Percentiles rank a stretch among this genome's conserved stretches.
These are phyloP conservation scores for Stagonosporopsis cucurbitacearum DNA, from an alignment of 2,329 filamentous ascomycete species.

Conservation along the genomic window DNA sequence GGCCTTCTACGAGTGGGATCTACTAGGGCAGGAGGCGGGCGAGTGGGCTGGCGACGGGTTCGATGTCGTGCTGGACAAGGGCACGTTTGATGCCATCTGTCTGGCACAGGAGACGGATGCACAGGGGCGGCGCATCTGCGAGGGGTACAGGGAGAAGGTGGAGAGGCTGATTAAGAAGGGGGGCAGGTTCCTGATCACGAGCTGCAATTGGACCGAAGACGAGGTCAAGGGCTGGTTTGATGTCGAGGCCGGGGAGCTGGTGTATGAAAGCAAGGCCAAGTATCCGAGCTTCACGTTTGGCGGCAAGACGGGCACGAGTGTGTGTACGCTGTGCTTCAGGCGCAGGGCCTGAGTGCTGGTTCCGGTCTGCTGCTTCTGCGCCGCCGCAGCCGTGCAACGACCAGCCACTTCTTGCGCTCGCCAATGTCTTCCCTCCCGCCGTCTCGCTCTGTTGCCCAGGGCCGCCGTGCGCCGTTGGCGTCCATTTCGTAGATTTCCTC, in stretches of 20 bases:
- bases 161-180: conserved; percentile 71
- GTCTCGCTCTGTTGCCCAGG: conserved; percentile 63
- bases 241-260: conserved; percentile 63
- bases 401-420: conserved; percentile 74
- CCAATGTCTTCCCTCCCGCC: conserved; percentile 67
- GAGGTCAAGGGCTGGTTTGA: conserved; percentile 85
- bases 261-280: conserved; percentile 71
- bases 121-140: conserved; percentile 68
- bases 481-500: conserved; percentile 74
- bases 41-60: conserved; percentile 72
- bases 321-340: conserved; percentile 84
- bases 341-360: conserved; percentile 47
- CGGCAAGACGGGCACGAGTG: conserved; percentile 84
- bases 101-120: conserved; percentile 65
- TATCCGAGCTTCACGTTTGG: conserved; percentile 92
- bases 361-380: not conserved
- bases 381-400: conserved; percentile 56
- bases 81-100: conserved; percentile 94
- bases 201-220: conserved; percentile 96
- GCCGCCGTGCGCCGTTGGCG: conserved; percentile 66
- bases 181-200: conserved; percentile 84
- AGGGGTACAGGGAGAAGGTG: conserved; percentile 75
- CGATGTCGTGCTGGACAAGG: conserved; percentile 95
- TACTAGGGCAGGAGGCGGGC: conserved; percentile 52
- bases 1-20: conserved; percentile 61